These are phyloP conservation scores for Pyrus bretschneideri DNA, from an alignment of 306 rosid genomes.

Conservation along the genomic window DNA sequence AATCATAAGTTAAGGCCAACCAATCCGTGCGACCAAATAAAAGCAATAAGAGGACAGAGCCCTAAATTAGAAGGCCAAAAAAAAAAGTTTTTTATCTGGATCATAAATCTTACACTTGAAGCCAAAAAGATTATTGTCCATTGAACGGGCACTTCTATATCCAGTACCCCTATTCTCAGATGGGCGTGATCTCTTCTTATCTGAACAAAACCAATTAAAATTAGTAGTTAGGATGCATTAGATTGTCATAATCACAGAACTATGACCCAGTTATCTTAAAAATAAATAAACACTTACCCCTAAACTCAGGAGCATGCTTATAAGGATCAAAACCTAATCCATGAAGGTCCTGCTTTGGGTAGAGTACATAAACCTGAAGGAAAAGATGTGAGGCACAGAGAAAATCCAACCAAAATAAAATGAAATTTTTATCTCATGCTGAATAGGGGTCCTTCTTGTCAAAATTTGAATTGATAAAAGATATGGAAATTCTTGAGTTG, in stretches of 20 bases:
- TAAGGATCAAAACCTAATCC: constrained; percentile 99
- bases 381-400: constrained; percentile 12
- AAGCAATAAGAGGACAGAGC: constrained; percentile 8
- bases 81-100: constrained; percentile 8
- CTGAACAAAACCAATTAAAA: constrained; percentile 24
- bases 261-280: not conserved
- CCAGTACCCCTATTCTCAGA: constrained; percentile 45
- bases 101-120: constrained; percentile 64
- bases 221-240: not conserved
- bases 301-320: constrained; percentile 94
- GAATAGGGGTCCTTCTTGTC: not conserved
- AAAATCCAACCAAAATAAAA: not conserved
- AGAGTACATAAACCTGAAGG: constrained; percentile 61
- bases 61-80: constrained; percentile 1
- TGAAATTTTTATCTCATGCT: not conserved
- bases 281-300: constrained; percentile 42
- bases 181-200: constrained; percentile 58
- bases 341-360: constrained; percentile 81
- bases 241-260: not conserved
- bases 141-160: constrained; percentile 35
- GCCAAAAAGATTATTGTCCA: constrained; percentile 63
- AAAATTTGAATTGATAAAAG: not conserved
- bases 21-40: not conserved
- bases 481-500: not conserved
- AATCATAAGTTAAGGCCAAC: constrained; percentile 18